These are phyloP conservation scores for Hibiscus tridactylites DNA, from an alignment of 345 rosid species.

Conservation along the genomic window DNA sequence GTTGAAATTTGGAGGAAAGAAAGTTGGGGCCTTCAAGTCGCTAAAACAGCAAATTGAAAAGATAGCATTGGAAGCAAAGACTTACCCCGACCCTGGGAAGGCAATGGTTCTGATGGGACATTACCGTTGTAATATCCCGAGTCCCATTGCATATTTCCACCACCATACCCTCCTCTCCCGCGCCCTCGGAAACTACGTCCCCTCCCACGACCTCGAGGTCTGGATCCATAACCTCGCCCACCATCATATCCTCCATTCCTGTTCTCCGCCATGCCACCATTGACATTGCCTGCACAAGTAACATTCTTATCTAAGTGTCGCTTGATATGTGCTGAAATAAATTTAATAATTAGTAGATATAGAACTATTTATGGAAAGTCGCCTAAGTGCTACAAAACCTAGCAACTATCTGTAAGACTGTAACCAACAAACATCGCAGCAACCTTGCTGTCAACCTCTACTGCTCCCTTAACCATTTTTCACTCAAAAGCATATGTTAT, in stretches of 20 bases:
- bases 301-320: background rate
- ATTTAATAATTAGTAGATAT: too few species aligned
- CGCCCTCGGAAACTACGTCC: slow-evolving; percentile 38
- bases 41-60: background rate
- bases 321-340: background rate
- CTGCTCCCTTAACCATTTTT: background rate
- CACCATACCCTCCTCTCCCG: slow-evolving; percentile 25
- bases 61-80: background rate
- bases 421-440: background rate
- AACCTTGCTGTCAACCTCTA: background rate
- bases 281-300: slow-evolving; percentile 24
- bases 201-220: slow-evolving; percentile 46
- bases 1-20: too few species aligned
- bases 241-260: slow-evolving; percentile 40
- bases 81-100: slow-evolving; percentile 14
- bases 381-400: too few species aligned
- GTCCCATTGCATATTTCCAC: slow-evolving; percentile 15
- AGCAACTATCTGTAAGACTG: background rate
- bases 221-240: slow-evolving; percentile 30
- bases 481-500: background rate
- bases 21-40: too few species aligned
- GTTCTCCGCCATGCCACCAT: slow-evolving; percentile 28
- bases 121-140: slow-evolving; percentile 11
- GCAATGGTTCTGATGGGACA: slow-evolving; percentile 10
- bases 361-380: too few species aligned